Percentiles rank a stretch among this genome's conserved stretches.
These are phyloP conservation scores for Trifolium repens DNA, from an alignment of 306 rosid genomes.

Conservation along the genomic window DNA sequence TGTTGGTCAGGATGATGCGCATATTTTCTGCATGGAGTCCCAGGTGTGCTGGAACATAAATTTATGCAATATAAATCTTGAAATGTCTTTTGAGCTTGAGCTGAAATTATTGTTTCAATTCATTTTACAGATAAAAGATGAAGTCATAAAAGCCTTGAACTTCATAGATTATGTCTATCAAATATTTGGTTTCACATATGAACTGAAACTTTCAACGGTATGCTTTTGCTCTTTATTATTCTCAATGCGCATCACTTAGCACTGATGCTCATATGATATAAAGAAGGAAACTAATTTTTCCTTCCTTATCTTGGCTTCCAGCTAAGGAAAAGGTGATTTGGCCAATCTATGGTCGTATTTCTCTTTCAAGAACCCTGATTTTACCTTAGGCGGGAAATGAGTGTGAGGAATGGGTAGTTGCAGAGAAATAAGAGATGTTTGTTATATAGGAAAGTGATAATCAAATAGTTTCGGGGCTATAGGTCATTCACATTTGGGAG, in stretches of 20 bases:
- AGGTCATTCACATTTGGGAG: not conserved
- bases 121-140: constrained; percentile 75
- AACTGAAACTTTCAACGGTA: constrained; percentile 89
- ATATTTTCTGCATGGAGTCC: constrained; percentile 92
- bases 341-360: not conserved
- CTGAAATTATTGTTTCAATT: constrained; percentile 35
- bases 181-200: constrained; percentile 87
- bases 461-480: not conserved
- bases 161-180: constrained; percentile 69
- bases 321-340: constrained; percentile 8
- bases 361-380: constrained; percentile 1
- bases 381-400: not conserved
- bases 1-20: constrained; percentile 85
- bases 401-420: not conserved
- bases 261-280: not conserved
- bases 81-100: constrained; percentile 1
- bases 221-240: constrained; percentile 37
- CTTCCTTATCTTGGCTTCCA: constrained; percentile 10
- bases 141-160: constrained; percentile 75
- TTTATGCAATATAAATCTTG: constrained; percentile 1
- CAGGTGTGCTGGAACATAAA: constrained; percentile 63
- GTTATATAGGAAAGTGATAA: constrained; percentile 2
- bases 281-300: not conserved
- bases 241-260: constrained; percentile 4
- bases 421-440: not conserved